Conservation (phyloP, 176 grass and related monocot genomes). For the Musa acuminata region DNA sequence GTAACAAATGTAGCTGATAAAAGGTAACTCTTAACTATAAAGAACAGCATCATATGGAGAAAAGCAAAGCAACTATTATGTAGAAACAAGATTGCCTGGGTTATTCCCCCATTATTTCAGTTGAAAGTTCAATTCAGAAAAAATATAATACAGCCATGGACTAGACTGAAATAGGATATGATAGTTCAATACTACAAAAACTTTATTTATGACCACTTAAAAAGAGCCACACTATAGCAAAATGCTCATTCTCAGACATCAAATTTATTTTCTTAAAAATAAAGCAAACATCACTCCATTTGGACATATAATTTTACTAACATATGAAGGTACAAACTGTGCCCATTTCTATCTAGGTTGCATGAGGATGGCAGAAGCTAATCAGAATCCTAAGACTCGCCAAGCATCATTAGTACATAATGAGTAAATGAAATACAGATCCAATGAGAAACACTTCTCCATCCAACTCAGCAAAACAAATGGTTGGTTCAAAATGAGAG, state of each 20-base stretch:
- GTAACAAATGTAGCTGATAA: background rate
- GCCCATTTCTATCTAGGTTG: background rate
- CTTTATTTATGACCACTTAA: background rate
- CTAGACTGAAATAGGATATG: background rate
- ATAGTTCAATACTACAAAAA: background rate
- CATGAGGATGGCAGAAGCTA: background rate
- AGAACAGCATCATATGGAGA: background rate
- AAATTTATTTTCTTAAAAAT: no score
- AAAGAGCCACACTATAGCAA: background rate
- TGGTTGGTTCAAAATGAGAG: no score
- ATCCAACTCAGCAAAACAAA: no score
- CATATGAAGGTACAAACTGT: background rate
- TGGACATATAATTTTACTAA: background rate
- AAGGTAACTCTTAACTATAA: background rate
- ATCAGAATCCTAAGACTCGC: no score
- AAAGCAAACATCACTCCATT: background rate
- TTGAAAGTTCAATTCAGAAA: no score
- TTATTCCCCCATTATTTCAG: no score
- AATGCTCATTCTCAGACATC: background rate
- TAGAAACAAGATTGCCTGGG: no score
- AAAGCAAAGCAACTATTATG: background rate
- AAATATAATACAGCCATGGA: no score
- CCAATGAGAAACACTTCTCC: no score
- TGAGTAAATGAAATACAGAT: no score
- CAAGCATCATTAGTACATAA: no score